phyloP scores from a whole-genome alignment of 192 early-diverging fungal species.

The Chytriomyces confervae region DNA sequence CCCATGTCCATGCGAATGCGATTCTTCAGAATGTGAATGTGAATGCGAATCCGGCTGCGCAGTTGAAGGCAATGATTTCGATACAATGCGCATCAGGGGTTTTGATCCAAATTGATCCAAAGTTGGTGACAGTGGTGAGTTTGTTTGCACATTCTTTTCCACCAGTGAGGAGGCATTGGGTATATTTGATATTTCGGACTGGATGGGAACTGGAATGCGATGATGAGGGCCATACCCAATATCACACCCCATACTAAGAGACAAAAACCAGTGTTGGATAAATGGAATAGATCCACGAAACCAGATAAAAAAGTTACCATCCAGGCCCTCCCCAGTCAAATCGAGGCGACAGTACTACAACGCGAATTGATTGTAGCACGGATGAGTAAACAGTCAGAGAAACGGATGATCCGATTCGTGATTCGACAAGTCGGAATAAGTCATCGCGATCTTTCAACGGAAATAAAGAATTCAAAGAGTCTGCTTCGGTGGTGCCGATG shows the following conservation, averaged over 20 bases:
- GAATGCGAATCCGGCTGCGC: not conserved
- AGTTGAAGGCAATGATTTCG: not conserved
- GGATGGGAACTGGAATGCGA: slow-evolving; percentile 1
- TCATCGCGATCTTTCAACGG: slow-evolving; percentile 6
- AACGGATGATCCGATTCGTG: slow-evolving; percentile 7
- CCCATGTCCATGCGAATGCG: not conserved
- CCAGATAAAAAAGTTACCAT: slow-evolving; percentile 4
- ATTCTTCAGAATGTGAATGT: not conserved
- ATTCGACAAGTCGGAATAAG: slow-evolving; percentile 21
- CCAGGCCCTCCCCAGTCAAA: slow-evolving; percentile 36
- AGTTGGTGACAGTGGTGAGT: not conserved
- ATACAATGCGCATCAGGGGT: slow-evolving; percentile 22
- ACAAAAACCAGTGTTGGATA: not conserved
- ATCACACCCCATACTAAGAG: slow-evolving; percentile 25
- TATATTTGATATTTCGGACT: not conserved
- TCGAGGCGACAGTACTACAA: slow-evolving; percentile 14
- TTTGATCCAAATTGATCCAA: not conserved
- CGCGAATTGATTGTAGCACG: slow-evolving; percentile 19
- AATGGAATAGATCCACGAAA: not conserved
- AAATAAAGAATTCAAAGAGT: not conserved
- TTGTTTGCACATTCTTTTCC: not conserved
- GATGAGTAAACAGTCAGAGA: slow-evolving; percentile 16
- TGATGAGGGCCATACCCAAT: slow-evolving; percentile 33
- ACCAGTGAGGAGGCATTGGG: not conserved
- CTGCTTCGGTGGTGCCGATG: not conserved